These are phyloP conservation scores for Suillus spraguei DNA, from an alignment of 768 basidiomycete species.

Conservation along the genomic window DNA sequence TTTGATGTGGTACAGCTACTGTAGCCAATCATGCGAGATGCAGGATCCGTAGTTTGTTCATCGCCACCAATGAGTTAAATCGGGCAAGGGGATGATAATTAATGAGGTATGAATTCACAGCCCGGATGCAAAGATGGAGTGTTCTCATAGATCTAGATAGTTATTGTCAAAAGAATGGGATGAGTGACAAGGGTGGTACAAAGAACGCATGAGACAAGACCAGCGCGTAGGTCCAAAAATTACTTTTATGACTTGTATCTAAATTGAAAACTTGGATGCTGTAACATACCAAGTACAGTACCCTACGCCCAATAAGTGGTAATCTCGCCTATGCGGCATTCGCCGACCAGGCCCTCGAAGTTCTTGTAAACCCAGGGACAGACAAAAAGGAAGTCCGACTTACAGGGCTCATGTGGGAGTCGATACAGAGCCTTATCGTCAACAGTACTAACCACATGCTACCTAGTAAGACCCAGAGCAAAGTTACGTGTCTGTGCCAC, in stretches of 20 bases:
- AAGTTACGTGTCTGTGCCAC: constrained; percentile 3
- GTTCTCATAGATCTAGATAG: background rate
- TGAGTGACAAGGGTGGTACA: constrained; percentile 2
- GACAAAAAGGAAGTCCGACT: background rate
- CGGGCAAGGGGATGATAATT: too few species aligned
- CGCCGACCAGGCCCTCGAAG: background rate
- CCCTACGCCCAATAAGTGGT: constrained; percentile 6
- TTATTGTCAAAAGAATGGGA: background rate
- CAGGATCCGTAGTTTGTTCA: background rate
- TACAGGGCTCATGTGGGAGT: background rate
- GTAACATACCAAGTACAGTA: too few species aligned
- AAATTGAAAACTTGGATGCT: too few species aligned
- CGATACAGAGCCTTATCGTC: background rate
- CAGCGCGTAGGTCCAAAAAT: background rate
- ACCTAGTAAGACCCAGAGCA: too few species aligned
- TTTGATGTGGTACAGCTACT: constrained; percentile 30
- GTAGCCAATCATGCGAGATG: background rate
- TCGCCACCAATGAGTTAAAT: background rate
- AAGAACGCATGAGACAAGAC: background rate
- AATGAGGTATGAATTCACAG: too few species aligned
- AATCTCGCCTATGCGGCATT: background rate
- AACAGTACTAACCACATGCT: background rate
- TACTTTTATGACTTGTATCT: background rate
- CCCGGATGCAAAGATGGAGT: background rate
- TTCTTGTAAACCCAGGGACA: background rate